Evolutionary conservation across 352 stramenopile species (phyloP).

Genomic region (Phytophthora constricta): DNA sequence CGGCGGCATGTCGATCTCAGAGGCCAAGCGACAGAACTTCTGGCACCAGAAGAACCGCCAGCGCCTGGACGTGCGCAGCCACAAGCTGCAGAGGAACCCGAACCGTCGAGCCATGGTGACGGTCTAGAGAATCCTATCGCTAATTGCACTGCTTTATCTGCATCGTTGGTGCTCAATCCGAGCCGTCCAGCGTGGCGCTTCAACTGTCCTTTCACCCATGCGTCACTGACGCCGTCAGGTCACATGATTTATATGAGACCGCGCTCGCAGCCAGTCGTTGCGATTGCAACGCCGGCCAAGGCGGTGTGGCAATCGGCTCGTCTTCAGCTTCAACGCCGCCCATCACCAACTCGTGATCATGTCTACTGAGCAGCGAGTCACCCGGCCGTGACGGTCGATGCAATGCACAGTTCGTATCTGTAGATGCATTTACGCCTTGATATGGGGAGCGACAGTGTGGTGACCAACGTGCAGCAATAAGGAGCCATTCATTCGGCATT

Average conservation of each 20-base stretch:
- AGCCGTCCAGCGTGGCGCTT: too few relatives aligned
- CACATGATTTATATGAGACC: too few relatives aligned
- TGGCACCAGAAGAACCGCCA: slow-evolving; percentile 83
- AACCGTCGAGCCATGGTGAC: slow-evolving; percentile 80
- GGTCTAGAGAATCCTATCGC: slow-evolving; percentile 53
- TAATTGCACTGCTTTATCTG: too few relatives aligned
- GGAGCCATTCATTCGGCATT: too few relatives aligned
- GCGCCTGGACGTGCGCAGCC: slow-evolving; percentile 79
- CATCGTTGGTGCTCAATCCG: too few relatives aligned
- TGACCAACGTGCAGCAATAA: too few relatives aligned
- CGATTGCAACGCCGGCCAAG: neutral
- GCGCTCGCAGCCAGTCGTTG: neutral
- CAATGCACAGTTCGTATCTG: too few relatives aligned
- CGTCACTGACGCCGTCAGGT: too few relatives aligned
- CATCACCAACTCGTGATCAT: neutral
- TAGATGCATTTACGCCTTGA: too few relatives aligned
- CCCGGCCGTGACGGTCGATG: neutral
- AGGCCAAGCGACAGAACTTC: slow-evolving; percentile 73
- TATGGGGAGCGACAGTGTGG: too few relatives aligned
- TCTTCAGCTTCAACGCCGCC: neutral
- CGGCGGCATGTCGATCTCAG: slow-evolving; percentile 73
- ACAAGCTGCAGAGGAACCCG: slow-evolving; percentile 88
- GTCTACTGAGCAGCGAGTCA: too few relatives aligned
- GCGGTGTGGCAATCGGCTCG: neutral
- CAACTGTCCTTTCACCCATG: too few relatives aligned